phyloP scores from a whole-genome alignment of 352 stramenopile species.

The Aphanomyces cochlioides region DNA sequence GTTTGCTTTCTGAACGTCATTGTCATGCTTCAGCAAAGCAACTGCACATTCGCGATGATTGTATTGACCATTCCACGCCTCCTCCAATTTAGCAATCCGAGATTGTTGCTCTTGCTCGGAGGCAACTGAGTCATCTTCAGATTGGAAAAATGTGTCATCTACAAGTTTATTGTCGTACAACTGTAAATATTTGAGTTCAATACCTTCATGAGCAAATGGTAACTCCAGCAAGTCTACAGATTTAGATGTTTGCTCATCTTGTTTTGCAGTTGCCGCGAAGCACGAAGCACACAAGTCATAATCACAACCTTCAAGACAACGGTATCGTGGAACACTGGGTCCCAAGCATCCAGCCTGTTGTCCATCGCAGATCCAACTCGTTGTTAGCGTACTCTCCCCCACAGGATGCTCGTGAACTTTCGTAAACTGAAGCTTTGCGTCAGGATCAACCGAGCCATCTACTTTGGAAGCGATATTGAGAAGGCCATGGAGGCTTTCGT shows the following conservation, averaged over 20 bases:
- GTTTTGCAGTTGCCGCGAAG: conserved; percentile 37
- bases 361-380: conserved; percentile 75
- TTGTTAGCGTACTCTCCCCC: conserved; percentile 44
- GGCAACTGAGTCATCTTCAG: neutral
- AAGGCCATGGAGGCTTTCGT: conserved; percentile 52
- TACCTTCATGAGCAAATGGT: conserved; percentile 26
- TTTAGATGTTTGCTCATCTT: conserved; percentile 1
- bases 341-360: conserved; percentile 50
- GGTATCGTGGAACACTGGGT: conserved; percentile 53
- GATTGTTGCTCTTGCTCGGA: neutral
- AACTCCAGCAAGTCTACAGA: conserved; percentile 6
- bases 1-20: conserved; percentile 43
- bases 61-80: conserved; percentile 65
- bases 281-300: conserved; percentile 74
- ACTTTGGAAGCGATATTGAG: conserved; percentile 40
- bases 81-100: conserved; percentile 42
- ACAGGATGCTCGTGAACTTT: conserved; percentile 56
- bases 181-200: no score
- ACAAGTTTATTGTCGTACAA: neutral
- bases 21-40: conserved; percentile 46
- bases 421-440: conserved; percentile 36
- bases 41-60: conserved; percentile 55
- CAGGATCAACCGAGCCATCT: conserved; percentile 22
- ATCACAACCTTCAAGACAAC: conserved; percentile 61
- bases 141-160: conserved; percentile 24